Conservation (phyloP, 1,284 basidiomycete genomes). For the Leccinum solheimii region DNA sequence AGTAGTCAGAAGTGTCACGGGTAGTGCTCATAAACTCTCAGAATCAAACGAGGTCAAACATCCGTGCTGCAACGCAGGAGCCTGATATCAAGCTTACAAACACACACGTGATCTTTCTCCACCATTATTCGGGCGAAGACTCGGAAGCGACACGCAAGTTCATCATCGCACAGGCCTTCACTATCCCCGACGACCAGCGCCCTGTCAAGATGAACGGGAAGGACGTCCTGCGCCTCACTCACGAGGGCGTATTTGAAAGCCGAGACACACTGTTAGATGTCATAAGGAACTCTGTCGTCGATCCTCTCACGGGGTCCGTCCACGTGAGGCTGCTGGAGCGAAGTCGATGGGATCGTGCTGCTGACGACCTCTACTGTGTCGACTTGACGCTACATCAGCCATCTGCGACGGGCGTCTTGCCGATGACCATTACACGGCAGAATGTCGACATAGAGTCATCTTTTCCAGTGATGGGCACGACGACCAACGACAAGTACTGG, state of each 20-base stretch:
- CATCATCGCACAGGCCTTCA: not conserved
- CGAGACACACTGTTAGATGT: not conserved
- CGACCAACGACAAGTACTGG: no score
- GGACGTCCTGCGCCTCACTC: not conserved
- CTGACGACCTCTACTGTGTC: no score
- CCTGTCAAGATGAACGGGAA: not conserved
- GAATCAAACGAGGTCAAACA: not conserved
- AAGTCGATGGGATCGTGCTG: no score
- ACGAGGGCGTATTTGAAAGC: not conserved
- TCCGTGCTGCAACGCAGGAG: not conserved
- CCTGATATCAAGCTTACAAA: not conserved
- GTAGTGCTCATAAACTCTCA: not conserved
- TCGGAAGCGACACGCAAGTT: not conserved
- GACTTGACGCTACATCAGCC: no score
- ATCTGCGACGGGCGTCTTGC: no score
- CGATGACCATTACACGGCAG: no score
- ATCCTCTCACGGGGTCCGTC: not conserved
- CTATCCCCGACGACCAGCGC: not conserved
- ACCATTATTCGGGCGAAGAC: not conserved
- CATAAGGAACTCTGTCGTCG: not conserved
- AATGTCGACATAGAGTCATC: no score
- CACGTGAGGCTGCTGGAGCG: not conserved
- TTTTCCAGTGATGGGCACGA: no score
- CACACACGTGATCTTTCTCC: not conserved
- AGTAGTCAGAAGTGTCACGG: not conserved